A percentile compares a stretch with the other conserved stretches of the same genome.
These are phyloP conservation scores for Nakaseomyces sp. DNA, from an alignment of 1,139 yeast genomes.

Conservation along the genomic window DNA sequence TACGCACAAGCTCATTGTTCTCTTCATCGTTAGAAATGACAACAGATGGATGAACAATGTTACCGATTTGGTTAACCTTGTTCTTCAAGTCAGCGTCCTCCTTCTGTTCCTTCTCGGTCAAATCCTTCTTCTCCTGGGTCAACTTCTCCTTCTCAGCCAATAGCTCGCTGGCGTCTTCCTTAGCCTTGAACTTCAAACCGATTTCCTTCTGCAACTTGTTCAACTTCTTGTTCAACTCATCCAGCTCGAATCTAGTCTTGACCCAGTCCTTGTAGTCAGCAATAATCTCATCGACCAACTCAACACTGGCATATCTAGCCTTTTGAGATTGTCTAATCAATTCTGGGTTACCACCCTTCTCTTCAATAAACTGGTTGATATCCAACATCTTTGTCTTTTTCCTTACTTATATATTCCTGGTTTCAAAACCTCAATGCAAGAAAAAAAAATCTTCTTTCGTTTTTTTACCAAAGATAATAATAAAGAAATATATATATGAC, in stretches of 20 bases:
- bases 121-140: slow-evolving; percentile 57
- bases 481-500: no score
- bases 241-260: slow-evolving; percentile 82
- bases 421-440: not conserved
- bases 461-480: no score
- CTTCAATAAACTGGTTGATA: slow-evolving; percentile 81
- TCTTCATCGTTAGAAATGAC: slow-evolving; percentile 84
- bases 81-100: slow-evolving; percentile 66
- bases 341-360: slow-evolving; percentile 95
- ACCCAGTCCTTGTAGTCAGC: slow-evolving; percentile 89
- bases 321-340: slow-evolving; percentile 76
- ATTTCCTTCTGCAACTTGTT: slow-evolving; percentile 87
- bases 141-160: slow-evolving; percentile 71
- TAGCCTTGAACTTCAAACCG: slow-evolving; percentile 84
- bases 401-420: no score
- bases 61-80: slow-evolving; percentile 87
- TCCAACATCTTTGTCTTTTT: slow-evolving; percentile 56
- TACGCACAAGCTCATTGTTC: slow-evolving; percentile 76
- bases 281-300: slow-evolving; percentile 90
- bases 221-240: slow-evolving; percentile 76
- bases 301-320: slow-evolving; percentile 93
- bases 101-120: slow-evolving; percentile 61
- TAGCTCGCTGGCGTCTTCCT: slow-evolving; percentile 85
- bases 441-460: not conserved
- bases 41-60: slow-evolving; percentile 86